Conservation (phyloP, 176 grass and related monocot species). For the Cenchrus fungigraminus region DNA sequence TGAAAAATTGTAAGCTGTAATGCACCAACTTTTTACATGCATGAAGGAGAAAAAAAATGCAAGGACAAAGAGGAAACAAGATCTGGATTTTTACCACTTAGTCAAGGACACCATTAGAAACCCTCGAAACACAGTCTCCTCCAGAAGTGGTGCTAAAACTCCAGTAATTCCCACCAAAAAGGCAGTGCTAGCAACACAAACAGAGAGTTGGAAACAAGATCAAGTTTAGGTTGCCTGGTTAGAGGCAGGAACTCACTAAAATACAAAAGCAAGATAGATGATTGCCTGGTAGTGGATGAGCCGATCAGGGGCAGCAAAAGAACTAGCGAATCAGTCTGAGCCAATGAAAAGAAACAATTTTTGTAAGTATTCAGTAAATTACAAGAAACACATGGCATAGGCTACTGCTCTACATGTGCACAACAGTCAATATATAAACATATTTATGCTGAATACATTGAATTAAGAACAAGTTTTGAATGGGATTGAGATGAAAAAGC, state of each 20-base stretch:
- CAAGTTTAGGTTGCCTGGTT: conserved; percentile 7
- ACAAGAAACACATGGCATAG: conserved; percentile 8
- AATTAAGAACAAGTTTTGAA: neutral
- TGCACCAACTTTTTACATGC: conserved; percentile 15
- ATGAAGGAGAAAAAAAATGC: conserved; percentile 17
- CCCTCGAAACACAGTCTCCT: conserved; percentile 96
- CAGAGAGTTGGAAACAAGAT: conserved; percentile 38
- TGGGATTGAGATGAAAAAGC: neutral
- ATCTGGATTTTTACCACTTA: conserved; percentile 70
- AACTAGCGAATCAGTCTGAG: conserved; percentile 85
- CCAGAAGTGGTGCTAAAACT: conserved; percentile 90
- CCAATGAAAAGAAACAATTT: neutral
- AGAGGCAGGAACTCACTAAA: conserved; percentile 27
- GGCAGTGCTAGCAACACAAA: conserved; percentile 63
- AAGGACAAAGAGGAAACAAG: conserved; percentile 18
- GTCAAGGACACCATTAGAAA: conserved; percentile 93
- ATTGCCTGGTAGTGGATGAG: conserved; percentile 86
- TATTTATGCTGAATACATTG: neutral
- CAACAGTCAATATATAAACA: conserved; percentile 2
- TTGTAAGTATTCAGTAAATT: neutral
- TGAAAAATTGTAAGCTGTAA: neutral
- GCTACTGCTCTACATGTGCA: neutral
- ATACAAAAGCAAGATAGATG: conserved; percentile 22
- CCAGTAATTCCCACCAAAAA: conserved; percentile 87
- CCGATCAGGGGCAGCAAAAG: conserved; percentile 90